Percentiles rank a stretch among this genome's conserved stretches.
Conservation (phyloP, 768 basidiomycete genomes). For the Hemileccinum rubropunctum region DNA sequence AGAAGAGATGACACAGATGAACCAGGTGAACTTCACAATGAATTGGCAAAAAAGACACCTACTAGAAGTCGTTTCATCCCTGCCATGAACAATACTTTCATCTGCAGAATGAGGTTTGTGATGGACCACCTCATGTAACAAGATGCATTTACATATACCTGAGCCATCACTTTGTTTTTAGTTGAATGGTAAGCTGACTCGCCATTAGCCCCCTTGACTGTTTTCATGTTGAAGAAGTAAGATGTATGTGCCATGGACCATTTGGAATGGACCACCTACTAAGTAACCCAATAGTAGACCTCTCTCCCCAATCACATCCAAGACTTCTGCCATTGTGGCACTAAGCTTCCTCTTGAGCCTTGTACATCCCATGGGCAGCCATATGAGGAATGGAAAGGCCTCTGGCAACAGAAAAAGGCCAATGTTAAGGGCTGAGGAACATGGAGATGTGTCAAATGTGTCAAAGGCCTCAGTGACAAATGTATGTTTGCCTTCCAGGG, state of each 20-base stretch:
- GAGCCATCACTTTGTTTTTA: slow-evolving; percentile 26
- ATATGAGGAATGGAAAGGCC: slow-evolving; percentile 34
- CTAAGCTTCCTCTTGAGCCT: slow-evolving; percentile 31
- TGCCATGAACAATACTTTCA: slow-evolving; percentile 15
- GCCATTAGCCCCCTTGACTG: slow-evolving; percentile 37
- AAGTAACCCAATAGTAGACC: slow-evolving; percentile 24
- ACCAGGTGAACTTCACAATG: not conserved
- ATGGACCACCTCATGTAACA: too few species aligned
- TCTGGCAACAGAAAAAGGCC: slow-evolving; percentile 37
- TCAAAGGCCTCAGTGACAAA: slow-evolving; percentile 42
- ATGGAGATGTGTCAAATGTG: slow-evolving; percentile 27
- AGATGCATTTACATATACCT: slow-evolving; percentile 11
- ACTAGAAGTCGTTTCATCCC: slow-evolving; percentile 24
- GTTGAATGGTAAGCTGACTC: slow-evolving; percentile 26
- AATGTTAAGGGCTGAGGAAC: slow-evolving; percentile 24
- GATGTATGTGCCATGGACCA: slow-evolving; percentile 5
- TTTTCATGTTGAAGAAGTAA: not conserved
- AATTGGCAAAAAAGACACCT: not conserved
- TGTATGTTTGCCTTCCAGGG: slow-evolving; percentile 46
- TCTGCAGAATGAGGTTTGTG: not conserved
- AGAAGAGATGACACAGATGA: not conserved
- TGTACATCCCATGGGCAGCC: slow-evolving; percentile 37
- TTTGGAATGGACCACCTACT: slow-evolving; percentile 15
- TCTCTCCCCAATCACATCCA: slow-evolving; percentile 27
- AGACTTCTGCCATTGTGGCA: slow-evolving; percentile 37